Evolutionary conservation across 306 rosid species (phyloP).

Genomic region (Inga laurina): DNA sequence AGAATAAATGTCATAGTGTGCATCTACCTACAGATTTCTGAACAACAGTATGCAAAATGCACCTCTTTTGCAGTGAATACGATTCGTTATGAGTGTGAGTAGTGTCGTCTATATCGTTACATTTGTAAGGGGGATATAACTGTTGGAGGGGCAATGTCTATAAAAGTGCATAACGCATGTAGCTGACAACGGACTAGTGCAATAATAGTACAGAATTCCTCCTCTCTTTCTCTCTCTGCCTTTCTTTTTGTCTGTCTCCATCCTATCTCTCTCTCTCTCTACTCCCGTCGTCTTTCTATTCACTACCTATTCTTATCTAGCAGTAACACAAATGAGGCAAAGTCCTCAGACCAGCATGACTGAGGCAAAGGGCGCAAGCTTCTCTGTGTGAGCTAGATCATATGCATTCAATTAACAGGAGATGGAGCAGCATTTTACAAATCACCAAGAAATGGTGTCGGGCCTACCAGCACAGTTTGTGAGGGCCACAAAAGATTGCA

Average conservation of each 20-base stretch:
- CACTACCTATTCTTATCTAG: not conserved
- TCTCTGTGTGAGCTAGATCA: not conserved
- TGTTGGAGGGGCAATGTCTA: not conserved
- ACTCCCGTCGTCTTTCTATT: not conserved
- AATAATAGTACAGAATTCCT: not conserved
- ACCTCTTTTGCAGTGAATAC: not conserved
- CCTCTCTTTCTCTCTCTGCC: not conserved
- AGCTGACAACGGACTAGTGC: not conserved
- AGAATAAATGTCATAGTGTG: not conserved
- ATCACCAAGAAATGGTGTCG: not conserved
- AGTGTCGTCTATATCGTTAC: not conserved
- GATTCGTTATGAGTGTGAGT: not conserved
- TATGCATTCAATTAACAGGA: not conserved
- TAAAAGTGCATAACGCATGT: not conserved
- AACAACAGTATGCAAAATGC: not conserved
- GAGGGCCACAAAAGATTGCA: not conserved
- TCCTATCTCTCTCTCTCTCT: not conserved
- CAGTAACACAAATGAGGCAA: not conserved
- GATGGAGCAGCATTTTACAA: not conserved
- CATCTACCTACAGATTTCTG: not conserved
- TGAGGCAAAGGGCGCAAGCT: not conserved
- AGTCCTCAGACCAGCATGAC: not conserved
- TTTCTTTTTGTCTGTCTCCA: not conserved
- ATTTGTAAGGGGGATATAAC: not conserved
- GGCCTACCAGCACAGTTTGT: not conserved